Base-by-base conservation (phyloP, 1,284 basidiomycete species). In the Pyrrhoderma lamaoense region DNA sequence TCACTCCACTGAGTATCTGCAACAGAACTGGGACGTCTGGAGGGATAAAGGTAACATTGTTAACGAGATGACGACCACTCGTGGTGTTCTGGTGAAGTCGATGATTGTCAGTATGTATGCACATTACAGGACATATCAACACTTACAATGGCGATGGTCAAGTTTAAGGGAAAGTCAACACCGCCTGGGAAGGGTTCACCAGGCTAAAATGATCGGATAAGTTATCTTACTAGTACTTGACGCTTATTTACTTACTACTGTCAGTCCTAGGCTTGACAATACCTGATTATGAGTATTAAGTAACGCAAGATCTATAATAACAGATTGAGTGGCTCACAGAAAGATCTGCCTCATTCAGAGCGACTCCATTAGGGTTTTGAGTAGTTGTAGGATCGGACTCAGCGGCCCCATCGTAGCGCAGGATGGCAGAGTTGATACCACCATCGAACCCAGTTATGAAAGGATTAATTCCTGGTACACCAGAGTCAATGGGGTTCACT, bases 361-460 rank as follows among this genome's bases (percentile, higher is more conserved):
- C 51, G 3, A 52, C 55, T 8, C 51, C 52, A 38, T 49, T 55
- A n/a, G 56, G 27, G 36, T 56, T 47, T 36, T 35, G 44, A 19
- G 57, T 35, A 11, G 58, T 65, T 2, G 54, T 60, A 4, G 72
- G 71, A 8, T 69, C 65, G 3, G 13, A 50, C 2, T 49, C 18
- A 0, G 57, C 58, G 1, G 70, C 71, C 4, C 62, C 63, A 1
- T 42, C 50, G 54, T 73, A 73, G 23, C 68, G 63, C 34, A 73
- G 58, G 39, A 71, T 67, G 7, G 70, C 59, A 36, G 49, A 44
- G 49, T 57, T 58, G 14, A 58, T 56, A 1, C 61, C 65, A 47
- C 55, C 58, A 14, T n/a, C 51, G 45, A 62, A 63, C 8, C 57
- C 57, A 35, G 27, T 31, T 31, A 45, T 46, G 23, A 40, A 42